Percentiles rank a stretch among this genome's conserved stretches.
These are phyloP conservation scores for Solanum rostratum DNA, from an alignment of 257 asterid genomes.

Conservation along the genomic window DNA sequence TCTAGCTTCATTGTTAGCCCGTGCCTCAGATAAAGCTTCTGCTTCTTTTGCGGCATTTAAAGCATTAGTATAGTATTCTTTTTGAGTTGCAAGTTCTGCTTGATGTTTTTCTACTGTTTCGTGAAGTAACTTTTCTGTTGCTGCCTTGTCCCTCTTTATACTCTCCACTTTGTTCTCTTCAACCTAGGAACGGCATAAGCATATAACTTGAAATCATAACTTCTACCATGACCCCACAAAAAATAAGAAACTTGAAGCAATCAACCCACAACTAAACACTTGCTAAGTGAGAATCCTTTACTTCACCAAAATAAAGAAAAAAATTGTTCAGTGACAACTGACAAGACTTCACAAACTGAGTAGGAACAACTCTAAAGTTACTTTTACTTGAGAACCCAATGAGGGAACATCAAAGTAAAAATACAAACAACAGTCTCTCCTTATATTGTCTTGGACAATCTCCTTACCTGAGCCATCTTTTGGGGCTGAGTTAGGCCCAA, in stretches of 20 bases:
- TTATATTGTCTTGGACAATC: neutral
- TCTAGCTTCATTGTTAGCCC: constrained; percentile 87
- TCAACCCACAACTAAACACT: neutral
- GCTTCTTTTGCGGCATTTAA: constrained; percentile 89
- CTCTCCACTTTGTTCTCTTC: constrained; percentile 97
- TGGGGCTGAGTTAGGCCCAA: neutral
- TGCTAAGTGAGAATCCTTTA: neutral
- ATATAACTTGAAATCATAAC: neutral
- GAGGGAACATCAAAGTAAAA: neutral
- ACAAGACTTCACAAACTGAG: neutral
- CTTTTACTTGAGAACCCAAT: neutral
- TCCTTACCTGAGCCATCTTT: neutral
- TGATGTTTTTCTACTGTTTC: constrained; percentile 95
- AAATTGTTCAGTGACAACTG: neutral
- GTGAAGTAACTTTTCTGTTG: constrained; percentile 83
- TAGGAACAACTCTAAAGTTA: neutral
- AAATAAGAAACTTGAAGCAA: neutral
- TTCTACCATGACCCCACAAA: neutral
- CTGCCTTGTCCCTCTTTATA: constrained; percentile 79
- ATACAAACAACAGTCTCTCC: neutral
- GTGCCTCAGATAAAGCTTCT: constrained; percentile 88
- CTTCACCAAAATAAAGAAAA: neutral
- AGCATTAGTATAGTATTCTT: constrained; percentile 83
- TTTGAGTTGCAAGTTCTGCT: constrained; percentile 73
- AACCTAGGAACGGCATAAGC: constrained; percentile 29